Conservation (phyloP, 495 filamentous ascomycete species). For the Cryomyces antarcticus region DNA sequence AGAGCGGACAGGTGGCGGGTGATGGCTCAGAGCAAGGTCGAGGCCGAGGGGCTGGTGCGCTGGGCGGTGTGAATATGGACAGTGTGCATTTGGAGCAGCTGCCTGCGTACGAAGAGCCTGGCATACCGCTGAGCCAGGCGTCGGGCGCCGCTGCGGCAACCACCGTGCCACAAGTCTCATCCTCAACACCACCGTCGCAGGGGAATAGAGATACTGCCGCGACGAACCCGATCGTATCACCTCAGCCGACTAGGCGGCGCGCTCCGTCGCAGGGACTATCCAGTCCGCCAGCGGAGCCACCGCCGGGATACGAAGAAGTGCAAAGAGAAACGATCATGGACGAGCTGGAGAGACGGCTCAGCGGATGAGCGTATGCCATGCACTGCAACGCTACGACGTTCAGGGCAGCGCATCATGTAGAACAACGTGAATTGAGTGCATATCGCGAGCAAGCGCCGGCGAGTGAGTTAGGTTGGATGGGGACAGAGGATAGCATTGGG, state of each 20-base stretch:
- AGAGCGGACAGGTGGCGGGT: conserved; percentile 19
- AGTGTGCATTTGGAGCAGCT: conserved; percentile 60
- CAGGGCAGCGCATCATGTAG: too few relatives aligned
- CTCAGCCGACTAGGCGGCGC: conserved; percentile 1
- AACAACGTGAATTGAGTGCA: too few relatives aligned
- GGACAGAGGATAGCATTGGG: too few relatives aligned
- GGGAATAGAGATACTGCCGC: neutral
- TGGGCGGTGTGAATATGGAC: conserved; percentile 31
- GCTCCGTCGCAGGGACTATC: conserved; percentile 13
- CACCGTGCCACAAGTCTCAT: neutral
- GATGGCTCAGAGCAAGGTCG: conserved; percentile 10
- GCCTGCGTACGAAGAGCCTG: conserved; percentile 47
- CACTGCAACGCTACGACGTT: too few relatives aligned
- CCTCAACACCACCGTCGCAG: neutral
- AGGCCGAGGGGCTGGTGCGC: conserved; percentile 19
- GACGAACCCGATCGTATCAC: neutral
- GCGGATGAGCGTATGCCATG: neutral
- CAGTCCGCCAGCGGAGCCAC: conserved; percentile 53
- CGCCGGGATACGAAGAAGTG: conserved; percentile 83
- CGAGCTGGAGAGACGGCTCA: conserved; percentile 27
- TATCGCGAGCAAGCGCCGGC: too few relatives aligned
- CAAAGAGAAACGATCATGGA: conserved; percentile 58
- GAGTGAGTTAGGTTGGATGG: too few relatives aligned
- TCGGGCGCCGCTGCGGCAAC: neutral
- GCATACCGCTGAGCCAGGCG: conserved; percentile 2